A percentile compares a stretch with the other conserved stretches of the same genome.
phyloP scores from a whole-genome alignment of 73 alveolate genomes.

The Diophrys sp. region DNA sequence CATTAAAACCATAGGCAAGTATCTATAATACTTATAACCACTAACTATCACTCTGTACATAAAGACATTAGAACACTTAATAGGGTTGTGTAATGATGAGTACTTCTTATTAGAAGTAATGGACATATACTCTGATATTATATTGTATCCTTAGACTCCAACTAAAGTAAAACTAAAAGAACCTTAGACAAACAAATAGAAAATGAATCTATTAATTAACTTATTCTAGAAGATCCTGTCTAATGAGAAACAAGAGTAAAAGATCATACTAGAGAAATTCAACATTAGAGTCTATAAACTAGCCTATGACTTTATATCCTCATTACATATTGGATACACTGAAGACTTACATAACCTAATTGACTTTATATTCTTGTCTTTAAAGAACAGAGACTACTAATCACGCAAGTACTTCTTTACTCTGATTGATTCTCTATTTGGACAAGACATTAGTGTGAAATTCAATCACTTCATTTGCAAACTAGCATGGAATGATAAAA shows the following conservation, averaged over 20 bases:
- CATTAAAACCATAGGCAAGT: background rate
- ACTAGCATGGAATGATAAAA: constrained; percentile 31
- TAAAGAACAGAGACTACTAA: background rate
- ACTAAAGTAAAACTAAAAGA: background rate
- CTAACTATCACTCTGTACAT: background rate
- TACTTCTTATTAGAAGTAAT: background rate
- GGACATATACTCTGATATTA: background rate
- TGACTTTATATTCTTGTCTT: background rate
- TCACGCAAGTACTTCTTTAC: background rate
- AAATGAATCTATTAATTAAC: background rate
- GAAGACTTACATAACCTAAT: background rate
- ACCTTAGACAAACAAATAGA: background rate
- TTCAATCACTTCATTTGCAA: constrained; percentile 19
- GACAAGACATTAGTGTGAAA: constrained; percentile 15
- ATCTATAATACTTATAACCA: background rate
- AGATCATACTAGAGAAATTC: background rate
- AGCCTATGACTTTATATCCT: background rate
- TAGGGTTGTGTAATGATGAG: background rate
- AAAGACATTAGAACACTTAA: background rate
- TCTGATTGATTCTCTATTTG: constrained; percentile 24
- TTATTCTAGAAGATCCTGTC: background rate
- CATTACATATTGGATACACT: background rate
- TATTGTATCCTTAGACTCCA: background rate
- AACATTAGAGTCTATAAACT: constrained; percentile 5
- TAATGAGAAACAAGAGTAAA: background rate